Percentiles rank a stretch among this genome's conserved stretches.
Evolutionary conservation across 2,329 filamentous ascomycete species (phyloP).

Genomic region (Trichoderma polysporum): DNA sequence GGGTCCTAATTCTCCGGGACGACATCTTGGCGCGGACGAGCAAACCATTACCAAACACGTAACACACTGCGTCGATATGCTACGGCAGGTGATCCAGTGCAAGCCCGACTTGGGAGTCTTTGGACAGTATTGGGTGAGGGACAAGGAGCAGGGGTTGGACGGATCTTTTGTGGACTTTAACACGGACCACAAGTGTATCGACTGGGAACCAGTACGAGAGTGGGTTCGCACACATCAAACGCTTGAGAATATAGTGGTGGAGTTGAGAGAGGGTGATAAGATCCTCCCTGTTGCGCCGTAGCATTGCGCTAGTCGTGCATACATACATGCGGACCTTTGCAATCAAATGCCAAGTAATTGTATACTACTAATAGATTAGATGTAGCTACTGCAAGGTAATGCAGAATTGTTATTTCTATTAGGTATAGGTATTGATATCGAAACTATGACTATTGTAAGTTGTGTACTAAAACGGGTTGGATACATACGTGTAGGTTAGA

Average conservation of each 20-base stretch:
- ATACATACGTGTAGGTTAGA: no score
- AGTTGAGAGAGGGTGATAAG: conserved; percentile 9
- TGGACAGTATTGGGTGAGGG: conserved; percentile 15
- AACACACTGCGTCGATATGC: conserved; percentile 12
- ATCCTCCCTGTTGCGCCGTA: conserved; percentile 9
- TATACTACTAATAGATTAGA: not conserved
- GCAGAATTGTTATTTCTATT: not conserved
- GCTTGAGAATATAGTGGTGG: conserved; percentile 4
- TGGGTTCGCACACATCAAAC: conserved; percentile 9
- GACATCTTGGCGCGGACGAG: conserved; percentile 1
- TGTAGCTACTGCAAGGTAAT: not conserved
- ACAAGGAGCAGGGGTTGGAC: conserved; percentile 3
- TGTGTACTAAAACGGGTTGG: not conserved
- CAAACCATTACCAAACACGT: conserved; percentile 8
- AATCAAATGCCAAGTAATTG: not conserved
- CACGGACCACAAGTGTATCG: conserved; percentile 12
- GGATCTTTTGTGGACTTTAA: conserved; percentile 18
- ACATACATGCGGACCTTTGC: no score
- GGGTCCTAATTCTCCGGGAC: not conserved
- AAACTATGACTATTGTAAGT: not conserved
- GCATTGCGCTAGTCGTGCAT: not conserved
- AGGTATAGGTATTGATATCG: not conserved
- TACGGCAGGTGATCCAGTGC: conserved; percentile 13
- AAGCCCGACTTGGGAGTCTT: conserved; percentile 13
- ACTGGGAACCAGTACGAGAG: conserved; percentile 14